Conservation (phyloP, 805 yeast species). For the Candida schatavii region DNA sequence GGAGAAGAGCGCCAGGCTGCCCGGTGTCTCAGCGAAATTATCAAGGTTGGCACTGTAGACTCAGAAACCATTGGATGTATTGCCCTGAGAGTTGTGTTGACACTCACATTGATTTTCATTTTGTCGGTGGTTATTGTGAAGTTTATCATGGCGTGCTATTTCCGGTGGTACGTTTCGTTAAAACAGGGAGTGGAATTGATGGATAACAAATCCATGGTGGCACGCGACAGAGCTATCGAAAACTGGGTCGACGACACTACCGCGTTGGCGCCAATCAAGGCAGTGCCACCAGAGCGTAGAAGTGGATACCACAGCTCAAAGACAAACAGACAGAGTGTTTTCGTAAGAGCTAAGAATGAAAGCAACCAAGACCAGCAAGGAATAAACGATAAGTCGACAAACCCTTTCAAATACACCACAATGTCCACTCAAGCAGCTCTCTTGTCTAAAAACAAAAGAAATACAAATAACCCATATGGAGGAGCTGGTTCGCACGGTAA, state of each 20-base stretch:
- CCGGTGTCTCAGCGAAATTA: constrained; percentile 78
- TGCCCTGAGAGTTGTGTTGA: constrained; percentile 81
- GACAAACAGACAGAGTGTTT: constrained; percentile 41
- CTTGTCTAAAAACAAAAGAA: constrained; percentile 14
- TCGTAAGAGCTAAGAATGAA: constrained; percentile 27
- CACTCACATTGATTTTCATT: constrained; percentile 79
- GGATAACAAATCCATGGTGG: constrained; percentile 56
- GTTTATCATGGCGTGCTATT: constrained; percentile 84
- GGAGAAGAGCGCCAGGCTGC: constrained; percentile 70
- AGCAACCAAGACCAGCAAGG: not conserved
- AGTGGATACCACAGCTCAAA: constrained; percentile 43
- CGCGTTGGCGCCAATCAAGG: constrained; percentile 42
- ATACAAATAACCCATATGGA: constrained; percentile 68
- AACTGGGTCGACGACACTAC: constrained; percentile 73
- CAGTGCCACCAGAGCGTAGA: constrained; percentile 50
- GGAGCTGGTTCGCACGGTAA: constrained; percentile 27
- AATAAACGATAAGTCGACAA: constrained; percentile 14
- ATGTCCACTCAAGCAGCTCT: constrained; percentile 63
- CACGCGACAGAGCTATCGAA: constrained; percentile 68
- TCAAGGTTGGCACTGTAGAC: constrained; percentile 87
- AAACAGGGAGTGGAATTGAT: constrained; percentile 75
- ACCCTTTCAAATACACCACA: constrained; percentile 50
- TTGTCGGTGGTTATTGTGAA: constrained; percentile 74
- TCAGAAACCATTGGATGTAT: constrained; percentile 91
- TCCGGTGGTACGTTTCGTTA: constrained; percentile 72